Base-by-base conservation (phyloP, 495 filamentous ascomycete species). In the Trichodelitschia bisporula region DNA sequence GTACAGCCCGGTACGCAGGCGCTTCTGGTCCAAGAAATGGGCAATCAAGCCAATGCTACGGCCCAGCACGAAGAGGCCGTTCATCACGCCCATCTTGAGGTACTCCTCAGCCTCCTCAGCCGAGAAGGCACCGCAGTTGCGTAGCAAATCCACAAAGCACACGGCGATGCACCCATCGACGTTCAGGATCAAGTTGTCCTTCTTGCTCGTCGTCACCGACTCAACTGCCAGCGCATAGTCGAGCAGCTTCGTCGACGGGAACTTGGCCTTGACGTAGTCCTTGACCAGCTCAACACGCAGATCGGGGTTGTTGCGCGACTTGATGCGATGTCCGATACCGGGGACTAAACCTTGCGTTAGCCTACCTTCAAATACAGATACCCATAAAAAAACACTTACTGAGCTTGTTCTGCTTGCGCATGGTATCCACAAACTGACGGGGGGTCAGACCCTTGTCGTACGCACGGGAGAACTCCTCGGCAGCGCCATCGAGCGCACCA, bases 351-450 rank as follows among this genome's bases (percentile, higher is more conserved):
- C 23, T 20, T 13, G 1, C 17, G 41, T 64, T 47, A 62, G 55
- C 5, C 10, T 11, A 29, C 19, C 18, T 28, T 6, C n/a, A 24
- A n/a, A 24, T n/a, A 24, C 21, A 24, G n/a, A 24, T n/a, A 24
- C 6, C 6, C 21, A 24, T 24, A 33, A 20, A 10, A 26, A 13
- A 18, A 16, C 6, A 63, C 67, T 45, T 60, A 74, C 69, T 97
- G 34, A 97, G 78, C 68, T 95, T 95, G 69, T 97, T 97, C 58
- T 86, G 77, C 65, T 95, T 95, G 51, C 86, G 69, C 84, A 93
- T 93, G 39, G 60, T 77, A 59, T 97, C 86, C 34, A 97, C 86
- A 50, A 97, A 95, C 57, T 97, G 86, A 65, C 86, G 80, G 21
- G 86, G 86, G 63, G 76, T 86, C 36, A 95, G 69, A 42, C 82